Conservation (phyloP, 768 basidiomycete species). For the Nevesoporus exiguus region DNA sequence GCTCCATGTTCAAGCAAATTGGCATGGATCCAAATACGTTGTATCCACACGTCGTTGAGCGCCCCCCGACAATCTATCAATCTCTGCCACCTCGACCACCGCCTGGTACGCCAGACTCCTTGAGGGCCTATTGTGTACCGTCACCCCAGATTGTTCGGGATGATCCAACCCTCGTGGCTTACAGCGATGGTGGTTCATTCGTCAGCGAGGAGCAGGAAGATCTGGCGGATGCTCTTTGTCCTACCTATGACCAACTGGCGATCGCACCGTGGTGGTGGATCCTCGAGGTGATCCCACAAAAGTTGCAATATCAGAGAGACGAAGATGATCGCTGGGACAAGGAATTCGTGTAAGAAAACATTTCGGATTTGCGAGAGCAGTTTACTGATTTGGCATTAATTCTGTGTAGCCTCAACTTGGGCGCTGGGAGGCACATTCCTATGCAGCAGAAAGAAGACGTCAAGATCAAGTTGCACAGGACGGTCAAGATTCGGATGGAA, state of each 20-base stretch:
- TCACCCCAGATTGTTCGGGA: constrained; percentile 15
- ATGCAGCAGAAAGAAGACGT: constrained; percentile 34
- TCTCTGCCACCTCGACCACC: constrained; percentile 14
- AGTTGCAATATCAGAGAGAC: constrained; percentile 26
- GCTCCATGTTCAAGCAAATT: constrained; percentile 39
- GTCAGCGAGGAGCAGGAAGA: constrained; percentile 62
- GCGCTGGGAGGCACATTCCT: constrained; percentile 40
- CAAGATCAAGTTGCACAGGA: constrained; percentile 46
- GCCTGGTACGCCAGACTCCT: constrained; percentile 11
- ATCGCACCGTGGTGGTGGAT: constrained; percentile 54
- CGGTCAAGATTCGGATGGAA: constrained; percentile 51
- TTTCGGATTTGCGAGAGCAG: background rate
- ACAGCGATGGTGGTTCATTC: constrained; percentile 18
- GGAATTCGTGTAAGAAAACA: constrained; percentile 15
- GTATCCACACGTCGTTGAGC: constrained; percentile 41
- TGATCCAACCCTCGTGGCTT: constrained; percentile 16
- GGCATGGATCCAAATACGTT: constrained; percentile 49
- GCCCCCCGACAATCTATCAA: constrained; percentile 37
- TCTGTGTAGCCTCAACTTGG: constrained; percentile 34
- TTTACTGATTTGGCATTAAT: background rate
- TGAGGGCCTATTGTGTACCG: constrained; percentile 9
- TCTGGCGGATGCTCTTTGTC: constrained; percentile 50
- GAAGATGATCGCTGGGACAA: constrained; percentile 16
- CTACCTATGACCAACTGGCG: constrained; percentile 54
- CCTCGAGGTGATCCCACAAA: constrained; percentile 51